These are phyloP conservation scores for Candida patagonica DNA, from an alignment of 805 yeast species.

Conservation along the genomic window DNA sequence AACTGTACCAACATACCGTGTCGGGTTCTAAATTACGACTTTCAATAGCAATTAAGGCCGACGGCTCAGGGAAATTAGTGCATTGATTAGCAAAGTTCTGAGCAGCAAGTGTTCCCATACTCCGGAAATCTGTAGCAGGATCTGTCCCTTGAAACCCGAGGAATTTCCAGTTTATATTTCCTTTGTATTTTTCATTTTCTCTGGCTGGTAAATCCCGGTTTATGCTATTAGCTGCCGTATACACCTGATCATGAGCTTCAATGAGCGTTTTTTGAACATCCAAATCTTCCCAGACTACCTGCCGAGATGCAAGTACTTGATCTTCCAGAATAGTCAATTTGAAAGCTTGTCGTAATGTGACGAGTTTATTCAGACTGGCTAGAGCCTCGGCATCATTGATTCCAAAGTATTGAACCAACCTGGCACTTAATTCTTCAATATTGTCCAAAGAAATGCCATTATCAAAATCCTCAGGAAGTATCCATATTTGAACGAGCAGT, in stretches of 20 bases:
- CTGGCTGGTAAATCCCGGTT: not conserved
- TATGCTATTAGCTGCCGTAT: not conserved
- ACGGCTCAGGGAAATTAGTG: constrained; percentile 8
- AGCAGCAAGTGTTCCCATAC: constrained; percentile 26
- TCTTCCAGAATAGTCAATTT: no score
- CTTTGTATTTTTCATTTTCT: constrained; percentile 4
- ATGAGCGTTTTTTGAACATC: not conserved
- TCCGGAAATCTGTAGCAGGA: constrained; percentile 31
- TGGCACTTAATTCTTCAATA: no score
- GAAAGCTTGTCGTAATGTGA: no score
- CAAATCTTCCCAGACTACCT: no score
- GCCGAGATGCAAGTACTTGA: no score
- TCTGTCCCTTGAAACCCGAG: constrained; percentile 33
- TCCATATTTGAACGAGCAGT: no score
- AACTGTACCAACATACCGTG: constrained; percentile 25
- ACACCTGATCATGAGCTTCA: not conserved
- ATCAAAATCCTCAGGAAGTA: no score
- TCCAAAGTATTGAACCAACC: no score
- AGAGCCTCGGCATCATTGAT: no score
- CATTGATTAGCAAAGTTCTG: constrained; percentile 19
- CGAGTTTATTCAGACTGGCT: no score
- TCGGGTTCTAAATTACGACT: constrained; percentile 20
- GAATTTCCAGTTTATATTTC: constrained; percentile 25
- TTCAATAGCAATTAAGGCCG: constrained; percentile 14
- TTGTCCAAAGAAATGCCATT: no score